Conservation (phyloP, 441 rosid species). For the Iberis amara region DNA sequence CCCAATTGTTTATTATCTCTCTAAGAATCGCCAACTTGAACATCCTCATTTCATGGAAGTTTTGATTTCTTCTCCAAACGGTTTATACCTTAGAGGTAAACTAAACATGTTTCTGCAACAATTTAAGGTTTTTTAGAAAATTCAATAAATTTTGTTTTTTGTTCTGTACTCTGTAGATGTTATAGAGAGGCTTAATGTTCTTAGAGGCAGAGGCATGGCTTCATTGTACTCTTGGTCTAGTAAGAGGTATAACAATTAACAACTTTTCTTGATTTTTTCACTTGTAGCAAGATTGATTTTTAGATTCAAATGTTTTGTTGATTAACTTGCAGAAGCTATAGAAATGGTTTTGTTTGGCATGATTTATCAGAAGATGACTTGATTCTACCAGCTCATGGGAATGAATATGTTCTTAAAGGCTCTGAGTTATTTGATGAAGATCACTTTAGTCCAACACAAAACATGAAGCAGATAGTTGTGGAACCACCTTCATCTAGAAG, state of each 20-base stretch:
- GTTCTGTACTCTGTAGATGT: constrained; percentile 37
- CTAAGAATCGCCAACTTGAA: constrained; percentile 84
- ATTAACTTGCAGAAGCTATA: constrained; percentile 50
- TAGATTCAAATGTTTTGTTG: constrained; percentile 3
- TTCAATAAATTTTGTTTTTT: not conserved
- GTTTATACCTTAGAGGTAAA: constrained; percentile 77
- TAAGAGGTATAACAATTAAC: constrained; percentile 37
- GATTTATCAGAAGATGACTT: constrained; percentile 63
- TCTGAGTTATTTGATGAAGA: constrained; percentile 67
- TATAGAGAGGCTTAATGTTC: constrained; percentile 52
- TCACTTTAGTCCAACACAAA: constrained; percentile 46
- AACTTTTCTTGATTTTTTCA: not conserved
- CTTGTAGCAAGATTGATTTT: not conserved
- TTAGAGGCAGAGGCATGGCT: constrained; percentile 69
- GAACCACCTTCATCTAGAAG: constrained; percentile 73
- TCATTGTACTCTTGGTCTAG: constrained; percentile 66
- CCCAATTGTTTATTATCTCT: constrained; percentile 73
- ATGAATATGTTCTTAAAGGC: constrained; percentile 70
- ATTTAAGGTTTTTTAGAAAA: not conserved
- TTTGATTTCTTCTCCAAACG: constrained; percentile 57
- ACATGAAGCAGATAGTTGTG: constrained; percentile 61
- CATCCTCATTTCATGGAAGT: constrained; percentile 98
- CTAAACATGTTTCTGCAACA: not conserved
- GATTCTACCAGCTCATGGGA: constrained; percentile 61
- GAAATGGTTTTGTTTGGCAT: constrained; percentile 74